Evolutionary conservation across 2,329 filamentous ascomycete species (phyloP).

Genomic region (Fusarium camptoceras): DNA sequence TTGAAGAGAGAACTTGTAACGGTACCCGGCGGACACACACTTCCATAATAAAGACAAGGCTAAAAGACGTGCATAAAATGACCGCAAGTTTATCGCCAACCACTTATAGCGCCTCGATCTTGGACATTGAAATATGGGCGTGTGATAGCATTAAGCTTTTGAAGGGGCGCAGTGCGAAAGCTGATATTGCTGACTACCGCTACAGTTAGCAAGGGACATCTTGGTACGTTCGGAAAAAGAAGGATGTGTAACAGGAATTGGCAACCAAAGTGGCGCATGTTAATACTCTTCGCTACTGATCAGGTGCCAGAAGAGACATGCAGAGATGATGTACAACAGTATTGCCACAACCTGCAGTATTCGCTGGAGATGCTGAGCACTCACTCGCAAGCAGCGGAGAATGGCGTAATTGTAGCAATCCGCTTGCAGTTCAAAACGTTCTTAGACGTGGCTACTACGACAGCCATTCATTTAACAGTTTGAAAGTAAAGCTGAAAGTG

Average conservation of each 20-base stretch:
- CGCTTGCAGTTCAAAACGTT: too few relatives aligned
- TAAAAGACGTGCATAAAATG: neutral
- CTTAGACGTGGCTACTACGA: neutral
- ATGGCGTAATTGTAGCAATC: neutral
- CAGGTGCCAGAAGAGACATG: neutral
- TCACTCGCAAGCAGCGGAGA: neutral
- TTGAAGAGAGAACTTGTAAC: neutral
- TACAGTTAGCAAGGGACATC: neutral
- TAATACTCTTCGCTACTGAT: neutral
- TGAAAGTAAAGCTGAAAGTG: neutral
- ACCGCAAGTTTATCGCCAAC: neutral
- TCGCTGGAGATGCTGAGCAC: neutral
- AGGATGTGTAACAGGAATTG: neutral
- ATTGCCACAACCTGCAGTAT: neutral
- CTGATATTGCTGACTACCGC: neutral
- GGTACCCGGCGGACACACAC: slow-evolving; percentile 1
- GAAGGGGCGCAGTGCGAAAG: neutral
- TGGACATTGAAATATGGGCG: neutral
- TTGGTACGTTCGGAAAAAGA: neutral
- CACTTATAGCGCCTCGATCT: neutral
- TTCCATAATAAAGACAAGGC: neutral
- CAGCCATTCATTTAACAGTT: neutral
- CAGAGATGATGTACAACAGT: neutral
- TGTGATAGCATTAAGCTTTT: neutral
- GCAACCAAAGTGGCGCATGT: neutral